A percentile compares a stretch with the other conserved stretches of the same genome.
phyloP scores from a whole-genome alignment of 2,329 filamentous ascomycete species.

The Didymella pinodella region DNA sequence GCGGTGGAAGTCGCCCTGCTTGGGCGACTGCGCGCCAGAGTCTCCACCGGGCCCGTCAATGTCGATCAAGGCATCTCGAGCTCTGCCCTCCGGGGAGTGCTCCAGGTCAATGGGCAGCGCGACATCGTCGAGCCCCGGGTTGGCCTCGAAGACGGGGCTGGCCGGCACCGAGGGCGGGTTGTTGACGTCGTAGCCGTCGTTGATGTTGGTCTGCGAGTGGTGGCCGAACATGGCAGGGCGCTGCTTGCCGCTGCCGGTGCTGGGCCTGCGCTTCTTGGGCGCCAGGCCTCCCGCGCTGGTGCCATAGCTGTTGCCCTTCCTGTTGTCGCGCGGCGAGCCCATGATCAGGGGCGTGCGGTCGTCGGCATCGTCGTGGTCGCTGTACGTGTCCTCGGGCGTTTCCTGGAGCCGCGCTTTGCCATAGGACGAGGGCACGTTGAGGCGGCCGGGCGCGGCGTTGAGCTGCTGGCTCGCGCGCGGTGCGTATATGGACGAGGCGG shows the following conservation, averaged over 20 bases:
- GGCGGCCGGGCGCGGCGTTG: constrained; percentile 31
- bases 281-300: constrained; percentile 44
- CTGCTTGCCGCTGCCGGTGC: constrained; percentile 42
- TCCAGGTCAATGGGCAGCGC: constrained; percentile 73
- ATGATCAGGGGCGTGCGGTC: constrained; percentile 65
- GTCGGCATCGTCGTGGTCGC: constrained; percentile 58
- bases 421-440: constrained; percentile 25
- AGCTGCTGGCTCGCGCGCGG: constrained; percentile 38
- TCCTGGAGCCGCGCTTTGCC: constrained; percentile 41
- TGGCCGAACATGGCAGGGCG: constrained; percentile 39
- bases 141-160: constrained; percentile 63
- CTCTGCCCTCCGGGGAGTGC: constrained; percentile 32
- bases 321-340: constrained; percentile 47
- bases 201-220: constrained; percentile 41
- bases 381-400: constrained; percentile 51
- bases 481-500: constrained; percentile 44
- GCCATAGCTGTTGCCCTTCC: constrained; percentile 38
- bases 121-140: constrained; percentile 65
- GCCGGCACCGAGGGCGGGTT: constrained; percentile 70
- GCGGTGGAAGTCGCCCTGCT: constrained; percentile 38
- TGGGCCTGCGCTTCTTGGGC: constrained; percentile 16
- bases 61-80: constrained; percentile 59
- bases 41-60: constrained; percentile 65
- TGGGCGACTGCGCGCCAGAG: constrained; percentile 35
- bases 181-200: constrained; percentile 66